phyloP scores from a whole-genome alignment of 2,329 filamentous ascomycete genomes.

The Capronia coronata region DNA sequence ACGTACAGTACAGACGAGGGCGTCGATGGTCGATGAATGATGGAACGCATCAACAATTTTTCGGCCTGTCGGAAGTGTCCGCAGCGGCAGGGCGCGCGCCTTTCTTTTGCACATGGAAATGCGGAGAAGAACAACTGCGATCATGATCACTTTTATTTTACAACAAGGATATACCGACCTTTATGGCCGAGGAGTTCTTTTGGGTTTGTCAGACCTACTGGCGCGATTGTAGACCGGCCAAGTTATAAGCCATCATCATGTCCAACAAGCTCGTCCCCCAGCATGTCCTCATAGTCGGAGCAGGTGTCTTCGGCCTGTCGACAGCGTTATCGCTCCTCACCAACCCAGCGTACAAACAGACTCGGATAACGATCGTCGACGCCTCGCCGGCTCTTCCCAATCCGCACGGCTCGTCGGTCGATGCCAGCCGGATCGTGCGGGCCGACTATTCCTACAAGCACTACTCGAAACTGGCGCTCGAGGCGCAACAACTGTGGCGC shows the following conservation, averaged over 20 bases:
- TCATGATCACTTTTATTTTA: no score
- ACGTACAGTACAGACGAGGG: no score
- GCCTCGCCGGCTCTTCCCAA: constrained; percentile 50
- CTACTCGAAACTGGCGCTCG: constrained; percentile 67
- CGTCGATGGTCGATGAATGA: no score
- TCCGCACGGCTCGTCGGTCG: constrained; percentile 53
- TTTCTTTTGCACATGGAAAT: no score
- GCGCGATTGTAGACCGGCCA: no score
- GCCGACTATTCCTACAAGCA: constrained; percentile 75
- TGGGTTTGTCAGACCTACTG: no score
- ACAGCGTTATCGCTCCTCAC: constrained; percentile 65
- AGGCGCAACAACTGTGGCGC: constrained; percentile 51
- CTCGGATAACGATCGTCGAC: constrained; percentile 53
- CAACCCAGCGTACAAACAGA: constrained; percentile 35
- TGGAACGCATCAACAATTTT: no score
- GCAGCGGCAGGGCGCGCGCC: no score
- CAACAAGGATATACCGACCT: no score
- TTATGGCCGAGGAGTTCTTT: no score
- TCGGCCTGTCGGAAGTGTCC: no score
- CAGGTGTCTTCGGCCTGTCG: constrained; percentile 60
- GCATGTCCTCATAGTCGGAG: constrained; percentile 56
- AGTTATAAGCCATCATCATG: constrained; percentile 4
- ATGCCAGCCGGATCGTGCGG: constrained; percentile 56
- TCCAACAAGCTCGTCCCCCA: constrained; percentile 19
- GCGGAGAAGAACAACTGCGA: no score